Conservation (phyloP, 306 rosid species). For the Erythrophleum fordii region DNA sequence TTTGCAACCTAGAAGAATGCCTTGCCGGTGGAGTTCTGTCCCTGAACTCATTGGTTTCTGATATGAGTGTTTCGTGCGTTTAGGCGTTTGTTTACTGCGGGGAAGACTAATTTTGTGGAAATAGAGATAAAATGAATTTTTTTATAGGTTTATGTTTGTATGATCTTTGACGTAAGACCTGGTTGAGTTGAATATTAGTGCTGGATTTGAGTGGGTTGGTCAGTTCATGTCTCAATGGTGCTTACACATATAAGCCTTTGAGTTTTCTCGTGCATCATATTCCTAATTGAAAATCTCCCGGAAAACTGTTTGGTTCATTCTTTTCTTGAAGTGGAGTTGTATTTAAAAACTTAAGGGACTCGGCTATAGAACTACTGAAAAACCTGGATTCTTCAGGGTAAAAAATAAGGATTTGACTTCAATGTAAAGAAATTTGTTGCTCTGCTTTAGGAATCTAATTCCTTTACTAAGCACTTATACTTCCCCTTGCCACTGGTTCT, state of each 20-base stretch:
- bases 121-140: slow-evolving; percentile 8
- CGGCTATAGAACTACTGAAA: background rate
- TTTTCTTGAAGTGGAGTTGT: slow-evolving; percentile 6
- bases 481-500: slow-evolving; percentile 13
- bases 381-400: background rate
- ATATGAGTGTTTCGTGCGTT: background rate
- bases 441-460: slow-evolving; percentile 22
- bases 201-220: slow-evolving; percentile 28
- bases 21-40: background rate
- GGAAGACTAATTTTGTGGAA: slow-evolving; percentile 3
- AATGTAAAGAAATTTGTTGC: background rate
- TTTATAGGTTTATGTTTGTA: background rate
- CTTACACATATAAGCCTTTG: background rate
- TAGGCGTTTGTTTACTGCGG: background rate
- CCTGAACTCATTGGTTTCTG: background rate
- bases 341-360: background rate
- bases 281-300: background rate
- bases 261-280: background rate
- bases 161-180: slow-evolving; percentile 17
- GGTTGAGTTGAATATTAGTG: slow-evolving; percentile 23
- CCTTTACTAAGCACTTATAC: background rate
- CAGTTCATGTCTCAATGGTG: slow-evolving; percentile 8
- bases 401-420: slow-evolving; percentile 11
- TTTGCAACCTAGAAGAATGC: background rate
- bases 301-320: background rate